Percentiles rank a stretch among this genome's conserved stretches.
phyloP scores from a whole-genome alignment of 176 grass and related monocot genomes.

The Musa schizocarpa region DNA sequence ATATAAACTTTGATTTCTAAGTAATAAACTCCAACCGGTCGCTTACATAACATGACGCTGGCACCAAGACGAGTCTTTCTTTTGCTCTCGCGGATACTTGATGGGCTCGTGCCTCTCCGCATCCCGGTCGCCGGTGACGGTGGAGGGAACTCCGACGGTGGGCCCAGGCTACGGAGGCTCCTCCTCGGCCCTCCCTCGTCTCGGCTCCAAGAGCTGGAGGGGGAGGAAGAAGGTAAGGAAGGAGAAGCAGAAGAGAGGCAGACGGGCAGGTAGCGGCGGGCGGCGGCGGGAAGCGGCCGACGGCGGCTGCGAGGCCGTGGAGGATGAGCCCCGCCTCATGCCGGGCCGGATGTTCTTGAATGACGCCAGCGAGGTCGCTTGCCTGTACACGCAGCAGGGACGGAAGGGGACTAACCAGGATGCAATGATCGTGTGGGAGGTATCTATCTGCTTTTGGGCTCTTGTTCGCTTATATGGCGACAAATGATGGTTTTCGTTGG shows the following conservation, averaged over 20 bases:
- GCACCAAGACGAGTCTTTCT: conserved; percentile 1
- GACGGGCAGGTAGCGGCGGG: not conserved
- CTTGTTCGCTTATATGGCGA: not conserved
- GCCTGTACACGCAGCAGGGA: conserved; percentile 18
- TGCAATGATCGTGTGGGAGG: conserved; percentile 95
- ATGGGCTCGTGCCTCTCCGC: conserved; percentile 5
- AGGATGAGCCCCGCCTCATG: not conserved
- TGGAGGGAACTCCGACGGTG: not conserved
- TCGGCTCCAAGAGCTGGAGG: conserved; percentile 32
- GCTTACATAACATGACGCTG: not conserved
- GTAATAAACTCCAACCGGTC: too few species aligned
- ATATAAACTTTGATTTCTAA: too few species aligned
- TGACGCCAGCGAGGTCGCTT: conserved; percentile 3
- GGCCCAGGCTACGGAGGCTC: not conserved
- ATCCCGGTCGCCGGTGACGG: not conserved
- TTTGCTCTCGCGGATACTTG: not conserved
- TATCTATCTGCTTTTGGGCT: not conserved
- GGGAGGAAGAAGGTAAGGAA: conserved; percentile 18
- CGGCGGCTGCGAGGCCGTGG: not conserved
- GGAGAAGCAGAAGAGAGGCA: conserved; percentile 14
- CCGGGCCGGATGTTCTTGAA: conserved; percentile 11
- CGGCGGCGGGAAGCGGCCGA: not conserved
- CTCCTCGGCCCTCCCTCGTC: not conserved
- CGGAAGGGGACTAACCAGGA: conserved; percentile 38
- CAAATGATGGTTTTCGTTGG: not conserved